Evolutionary conservation across 306 rosid genomes (phyloP).

Genomic region (Acacia melanoxylon): DNA sequence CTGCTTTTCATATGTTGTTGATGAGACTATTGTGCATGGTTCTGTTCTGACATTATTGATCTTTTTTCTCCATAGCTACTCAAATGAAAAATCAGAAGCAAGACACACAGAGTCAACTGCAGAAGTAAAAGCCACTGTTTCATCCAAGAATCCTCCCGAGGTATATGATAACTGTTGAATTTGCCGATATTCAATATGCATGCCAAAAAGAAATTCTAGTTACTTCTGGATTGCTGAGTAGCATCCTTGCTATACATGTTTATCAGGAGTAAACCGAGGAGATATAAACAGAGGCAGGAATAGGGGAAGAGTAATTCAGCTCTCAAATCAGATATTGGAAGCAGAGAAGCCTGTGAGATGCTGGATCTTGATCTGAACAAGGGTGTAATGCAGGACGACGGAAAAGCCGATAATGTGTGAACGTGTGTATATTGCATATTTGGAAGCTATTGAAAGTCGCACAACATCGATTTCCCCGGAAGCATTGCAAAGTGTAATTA

Average conservation of each 20-base stretch:
- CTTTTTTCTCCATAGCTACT: conserved; percentile 58
- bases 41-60: conserved; percentile 41
- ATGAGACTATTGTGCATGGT: conserved; percentile 3
- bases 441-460: conserved; percentile 30
- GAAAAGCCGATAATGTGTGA: conserved; percentile 27
- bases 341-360: conserved; percentile 11
- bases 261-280: conserved; percentile 47
- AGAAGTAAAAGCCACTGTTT: conserved; percentile 48
- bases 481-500: conserved; percentile 6
- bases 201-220: background rate
- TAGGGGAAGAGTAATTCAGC: conserved; percentile 28
- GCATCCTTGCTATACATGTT: conserved; percentile 3
- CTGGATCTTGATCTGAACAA: conserved; percentile 25
- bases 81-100: conserved; percentile 88
- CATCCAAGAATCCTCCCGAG: conserved; percentile 40
- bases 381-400: conserved; percentile 25
- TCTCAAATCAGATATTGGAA: conserved; percentile 15
- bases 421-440: conserved; percentile 34
- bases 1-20: conserved; percentile 10
- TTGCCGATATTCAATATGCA: conserved; percentile 3
- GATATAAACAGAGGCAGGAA: conserved; percentile 26
- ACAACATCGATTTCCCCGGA: conserved; percentile 15
- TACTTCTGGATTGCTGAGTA: conserved; percentile 7
- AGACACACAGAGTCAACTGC: conserved; percentile 54
- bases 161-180: conserved; percentile 36